Base-by-base conservation (phyloP, 345 rosid genomes). In the Murraya paniculata region DNA sequence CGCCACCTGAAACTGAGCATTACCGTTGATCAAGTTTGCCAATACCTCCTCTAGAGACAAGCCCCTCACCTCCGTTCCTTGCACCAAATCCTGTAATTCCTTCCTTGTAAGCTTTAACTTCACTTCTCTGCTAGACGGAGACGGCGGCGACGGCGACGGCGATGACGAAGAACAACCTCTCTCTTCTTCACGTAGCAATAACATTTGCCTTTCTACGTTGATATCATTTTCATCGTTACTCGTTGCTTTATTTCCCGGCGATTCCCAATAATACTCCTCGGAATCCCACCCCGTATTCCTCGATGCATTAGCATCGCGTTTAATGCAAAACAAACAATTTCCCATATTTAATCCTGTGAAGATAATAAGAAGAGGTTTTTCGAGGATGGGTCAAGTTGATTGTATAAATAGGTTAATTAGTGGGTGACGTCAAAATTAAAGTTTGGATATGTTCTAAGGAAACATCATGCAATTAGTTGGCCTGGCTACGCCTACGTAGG, bases 51-150 rank as follows among this genome's bases (percentile, higher is more conserved):
- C 86, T 27, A 81, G 39, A 41, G 87, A 78, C 68, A 85, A 80
- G 38, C 88, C 92, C 53, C 87, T 87, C 80, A 72, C 72, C 73
- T 88, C 77, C 74, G 83, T 85, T 65, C 73, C 83, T 18, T 48
- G 75, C 64, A 88, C 76, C 77, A 94, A 48, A 79, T 88, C 91
- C 27, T 80, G 87, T 0, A 94, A 83, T 81, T 94, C 92, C 80
- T 84, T 90, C 91, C 84, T 92, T 16, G 93, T 82, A 9, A 92
- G 85, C 80, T 85, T 91, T 71, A 94, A 85, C 89, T 92, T 94
- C 85, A 94, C 89, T 87, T 84, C 89, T 5, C 81, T 74, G 1
- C 45, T 19, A 22, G 80, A 66, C 18, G 64, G 5, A 5, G 64
- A 61, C 21, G 66, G n/a, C n/a, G 41, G 13, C 4, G 59, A 1